phyloP scores from a whole-genome alignment of 78 protist genomes.

The Capsaspora owczarzaki region DNA sequence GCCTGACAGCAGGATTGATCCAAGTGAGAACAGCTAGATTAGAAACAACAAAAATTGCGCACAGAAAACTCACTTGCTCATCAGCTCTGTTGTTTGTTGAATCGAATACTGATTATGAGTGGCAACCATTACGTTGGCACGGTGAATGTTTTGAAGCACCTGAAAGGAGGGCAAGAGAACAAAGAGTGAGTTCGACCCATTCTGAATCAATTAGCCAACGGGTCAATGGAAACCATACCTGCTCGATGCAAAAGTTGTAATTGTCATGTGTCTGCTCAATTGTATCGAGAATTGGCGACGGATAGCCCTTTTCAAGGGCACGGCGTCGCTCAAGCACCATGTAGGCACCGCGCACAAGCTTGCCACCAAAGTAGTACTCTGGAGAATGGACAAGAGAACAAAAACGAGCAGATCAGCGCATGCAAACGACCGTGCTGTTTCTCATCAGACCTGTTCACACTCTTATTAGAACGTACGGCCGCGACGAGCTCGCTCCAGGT shows the following conservation, averaged over 20 bases:
- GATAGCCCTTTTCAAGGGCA: slow-evolving; percentile 18
- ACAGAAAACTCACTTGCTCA: background rate
- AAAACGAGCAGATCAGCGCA: no score
- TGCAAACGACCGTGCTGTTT: background rate
- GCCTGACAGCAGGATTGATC: background rate
- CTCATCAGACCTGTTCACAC: no score
- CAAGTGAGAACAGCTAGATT: background rate
- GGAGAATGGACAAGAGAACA: no score
- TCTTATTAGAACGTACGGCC: background rate
- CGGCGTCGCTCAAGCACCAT: slow-evolving; percentile 40
- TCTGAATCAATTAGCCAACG: background rate
- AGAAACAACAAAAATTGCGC: background rate
- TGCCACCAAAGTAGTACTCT: slow-evolving; percentile 37
- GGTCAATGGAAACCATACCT: background rate
- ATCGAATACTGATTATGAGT: slow-evolving; percentile 45
- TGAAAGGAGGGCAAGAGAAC: background rate
- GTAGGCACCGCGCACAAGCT: slow-evolving; percentile 76
- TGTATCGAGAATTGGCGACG: slow-evolving; percentile 15
- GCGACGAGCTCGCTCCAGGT: slow-evolving; percentile 38
- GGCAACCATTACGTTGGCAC: slow-evolving; percentile 28
- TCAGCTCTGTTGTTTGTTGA: background rate
- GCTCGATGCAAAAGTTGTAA: slow-evolving; percentile 8
- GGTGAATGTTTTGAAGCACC: background rate
- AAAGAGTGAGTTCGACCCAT: background rate
- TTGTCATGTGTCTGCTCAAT: slow-evolving; percentile 39